phyloP scores from a whole-genome alignment of 2,329 filamentous ascomycete genomes.

The Colletotrichum tabaci region DNA sequence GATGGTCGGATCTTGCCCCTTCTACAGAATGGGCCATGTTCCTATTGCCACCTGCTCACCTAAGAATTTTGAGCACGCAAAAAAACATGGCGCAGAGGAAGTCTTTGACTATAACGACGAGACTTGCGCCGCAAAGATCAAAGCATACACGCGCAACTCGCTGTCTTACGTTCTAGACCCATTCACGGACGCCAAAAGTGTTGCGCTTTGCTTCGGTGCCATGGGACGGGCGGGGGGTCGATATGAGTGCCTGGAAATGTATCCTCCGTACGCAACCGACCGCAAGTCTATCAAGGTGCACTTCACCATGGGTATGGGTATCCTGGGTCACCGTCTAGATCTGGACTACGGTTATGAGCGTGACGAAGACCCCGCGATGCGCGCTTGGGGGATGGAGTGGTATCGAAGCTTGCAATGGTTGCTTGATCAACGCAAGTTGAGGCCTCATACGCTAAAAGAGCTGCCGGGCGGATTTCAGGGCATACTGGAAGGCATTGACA shows the following conservation, averaged over 20 bases:
- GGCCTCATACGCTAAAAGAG: conserved; percentile 3
- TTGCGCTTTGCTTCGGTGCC: conserved; percentile 54
- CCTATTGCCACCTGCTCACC: conserved; percentile 58
- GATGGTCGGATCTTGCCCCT: no score
- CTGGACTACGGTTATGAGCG: conserved; percentile 14
- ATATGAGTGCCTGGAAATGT: conserved; percentile 20
- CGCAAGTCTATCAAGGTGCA: not conserved
- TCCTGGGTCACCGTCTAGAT: conserved; percentile 9
- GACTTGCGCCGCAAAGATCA: conserved; percentile 46
- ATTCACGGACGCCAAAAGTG: conserved; percentile 50
- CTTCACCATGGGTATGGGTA: conserved; percentile 10
- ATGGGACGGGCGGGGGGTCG: conserved; percentile 48
- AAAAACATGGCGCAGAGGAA: conserved; percentile 57
- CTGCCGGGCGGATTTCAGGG: not conserved
- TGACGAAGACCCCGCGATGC: not conserved
- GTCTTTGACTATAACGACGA: conserved; percentile 61
- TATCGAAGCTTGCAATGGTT: not conserved
- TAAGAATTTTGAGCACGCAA: conserved; percentile 57
- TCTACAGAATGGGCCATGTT: conserved; percentile 23
- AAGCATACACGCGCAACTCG: conserved; percentile 53
- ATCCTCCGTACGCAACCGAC: conserved; percentile 2
- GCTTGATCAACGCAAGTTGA: conserved; percentile 2
- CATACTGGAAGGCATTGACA: not conserved
- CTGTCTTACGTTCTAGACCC: conserved; percentile 57
- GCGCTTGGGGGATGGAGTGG: conserved; percentile 2